Base-by-base conservation (phyloP, 1,284 basidiomycete species). In the Neolentinus lepideus region DNA sequence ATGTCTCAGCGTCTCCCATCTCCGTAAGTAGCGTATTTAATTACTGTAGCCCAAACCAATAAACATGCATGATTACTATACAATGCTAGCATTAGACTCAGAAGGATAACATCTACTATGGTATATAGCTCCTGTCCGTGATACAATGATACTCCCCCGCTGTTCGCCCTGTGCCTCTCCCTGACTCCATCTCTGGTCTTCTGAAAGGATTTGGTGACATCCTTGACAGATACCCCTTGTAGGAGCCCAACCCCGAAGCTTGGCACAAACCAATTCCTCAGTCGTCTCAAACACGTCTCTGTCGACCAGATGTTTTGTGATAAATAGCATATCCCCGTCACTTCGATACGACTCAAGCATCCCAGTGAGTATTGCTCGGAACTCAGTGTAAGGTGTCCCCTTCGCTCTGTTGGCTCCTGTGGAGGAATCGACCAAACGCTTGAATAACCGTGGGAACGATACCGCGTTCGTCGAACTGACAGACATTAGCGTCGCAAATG, bases 331-430 rank as follows among this genome's bases (percentile, higher is more conserved):
- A 62, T 98, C 95, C 24, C 88, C 88, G 61, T 99, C 94, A 3
- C 90, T 84, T 22, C 88, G 84, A 73, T 98, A 98, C 1, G 93
- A 90, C 63, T 95, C 92, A 60, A 98, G 75, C 93, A 99, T 99
- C 27, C 92, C 90, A 0, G 87, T 88, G 22, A 99, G 75, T 57
- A 99, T 94, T 2, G 84, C 81, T 47, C 94, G 82, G 70, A 98
- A 96, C 69, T 98, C 94, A 31, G 88, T 85, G 68, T 98, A 98
- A 3, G 88, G 84, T n/a, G 81, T 81, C 48, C 79, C 80, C 46
- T 75, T 75, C 8, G 76, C 72, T 16, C 78, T 69, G 27, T 71
- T 67, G 35, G 70, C 69, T 38, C 69, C 69, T 9, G 75, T 68
- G n/a, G 80, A 77, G 1, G 85, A 81, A 60, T 90, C 85, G 35